These are phyloP conservation scores for Kwoniella shandongensis DNA, from an alignment of 768 basidiomycete genomes.

Conservation along the genomic window DNA sequence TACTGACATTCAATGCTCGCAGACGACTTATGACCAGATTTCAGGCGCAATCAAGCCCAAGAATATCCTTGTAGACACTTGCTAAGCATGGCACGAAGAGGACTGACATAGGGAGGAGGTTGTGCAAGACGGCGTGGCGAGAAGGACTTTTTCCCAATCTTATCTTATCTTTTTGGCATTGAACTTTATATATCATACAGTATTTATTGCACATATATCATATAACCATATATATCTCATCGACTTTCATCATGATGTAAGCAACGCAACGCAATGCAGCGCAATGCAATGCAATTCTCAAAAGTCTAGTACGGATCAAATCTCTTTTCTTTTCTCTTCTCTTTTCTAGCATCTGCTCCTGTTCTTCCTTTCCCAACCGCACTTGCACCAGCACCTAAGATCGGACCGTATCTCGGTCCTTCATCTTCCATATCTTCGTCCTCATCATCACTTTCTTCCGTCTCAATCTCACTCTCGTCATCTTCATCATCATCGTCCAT, in stretches of 20 bases:
- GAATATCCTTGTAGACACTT: conserved; percentile 44
- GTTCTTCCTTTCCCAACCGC: neutral
- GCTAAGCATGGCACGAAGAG: conserved; percentile 29
- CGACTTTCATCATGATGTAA: no score
- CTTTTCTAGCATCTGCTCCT: conserved; percentile 15
- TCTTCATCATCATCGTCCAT: conserved; percentile 30
- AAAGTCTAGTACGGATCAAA: conserved; percentile 12
- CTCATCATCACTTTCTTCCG: conserved; percentile 27
- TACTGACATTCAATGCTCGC: neutral
- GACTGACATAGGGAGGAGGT: no score
- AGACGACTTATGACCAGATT: conserved; percentile 39
- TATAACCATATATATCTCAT: no score
- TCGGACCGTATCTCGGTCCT: conserved; percentile 26
- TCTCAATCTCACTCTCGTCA: conserved; percentile 42
- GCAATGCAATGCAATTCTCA: no score
- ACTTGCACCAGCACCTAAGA: conserved; percentile 13
- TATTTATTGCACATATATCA: no score
- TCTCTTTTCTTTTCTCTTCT: conserved; percentile 21
- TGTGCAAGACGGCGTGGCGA: no score
- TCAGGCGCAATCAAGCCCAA: conserved; percentile 35
- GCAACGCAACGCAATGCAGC: no score
- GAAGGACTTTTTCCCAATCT: no score
- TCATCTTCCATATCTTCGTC: conserved; percentile 23
- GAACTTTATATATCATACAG: no score
- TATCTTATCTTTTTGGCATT: no score